Evolutionary conservation across 768 basidiomycete genomes (phyloP), one percentile per base, ranked within the genome.

Genomic region (Postia placenta): DNA sequence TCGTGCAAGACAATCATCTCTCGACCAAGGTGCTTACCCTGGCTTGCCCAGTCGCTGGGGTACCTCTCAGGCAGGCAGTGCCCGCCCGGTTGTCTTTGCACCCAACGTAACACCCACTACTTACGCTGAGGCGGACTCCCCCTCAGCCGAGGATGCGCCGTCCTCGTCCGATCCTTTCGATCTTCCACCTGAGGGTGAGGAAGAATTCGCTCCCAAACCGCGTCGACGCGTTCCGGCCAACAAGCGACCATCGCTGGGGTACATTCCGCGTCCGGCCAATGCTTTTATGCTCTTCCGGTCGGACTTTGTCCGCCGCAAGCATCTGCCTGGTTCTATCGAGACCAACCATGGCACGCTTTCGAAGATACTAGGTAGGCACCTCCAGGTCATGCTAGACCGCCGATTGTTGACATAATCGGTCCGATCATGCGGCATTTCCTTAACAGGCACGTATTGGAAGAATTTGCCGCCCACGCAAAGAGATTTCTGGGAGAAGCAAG

Each of bases 241-340:
- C 51, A 85, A 82, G 69, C 75, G 81, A 41, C 74, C 75, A 45
- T 87, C 66, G 68, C 78, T 80, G 24, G 78, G 83, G 53, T 85
- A 89, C 63, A 86, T 91, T 54, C 87, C 87, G 15, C 85, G 87
- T 37, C 87, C 87, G 1, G 85, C 87, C 2, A 90, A 91, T 59
- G 88, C 87, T 20, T 91, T 91, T 69, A 91, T 90, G 60, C 76
- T 91, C 58, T 91, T 90, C 74, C 83, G 87, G 53, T 86, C 85
- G 0, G 83, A 83, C 0, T 89, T 89, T 66, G 85, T 89, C 64
- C 85, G 85, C 68, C 75, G 71, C 56, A 82, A 86, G 57, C 84
- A 85, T 56, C 85, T 90, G 54, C 80, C 85, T 9, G 78, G 83
- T 6, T 79, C 76, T 43, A 81, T 89, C 52, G 87, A 90, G 70